Percentiles rank a stretch among this genome's conserved stretches.
phyloP scores from a whole-genome alignment of 495 filamentous ascomycete genomes.

The Elasticomyces elasticus region DNA sequence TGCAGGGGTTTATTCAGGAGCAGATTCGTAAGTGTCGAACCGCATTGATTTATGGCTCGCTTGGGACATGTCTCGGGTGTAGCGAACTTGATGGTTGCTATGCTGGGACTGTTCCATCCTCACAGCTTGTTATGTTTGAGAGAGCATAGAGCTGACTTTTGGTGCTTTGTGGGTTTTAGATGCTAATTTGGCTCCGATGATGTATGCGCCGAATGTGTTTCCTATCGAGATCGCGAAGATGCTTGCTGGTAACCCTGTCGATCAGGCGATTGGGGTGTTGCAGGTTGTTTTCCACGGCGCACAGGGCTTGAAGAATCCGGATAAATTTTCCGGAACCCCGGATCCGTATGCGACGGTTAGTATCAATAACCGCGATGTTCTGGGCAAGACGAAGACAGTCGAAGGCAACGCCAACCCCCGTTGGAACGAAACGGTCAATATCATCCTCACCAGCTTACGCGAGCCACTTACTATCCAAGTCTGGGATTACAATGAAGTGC shows the following conservation, averaged over 20 bases:
- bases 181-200: conserved; percentile 82
- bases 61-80: too few species aligned
- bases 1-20: conserved; percentile 88
- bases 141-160: too few species aligned
- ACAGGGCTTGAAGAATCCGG: conserved; percentile 83
- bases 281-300: conserved; percentile 86
- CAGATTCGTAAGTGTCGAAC: too few species aligned
- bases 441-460: conserved; percentile 81
- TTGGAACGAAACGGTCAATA: conserved; percentile 94
- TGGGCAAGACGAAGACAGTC: conserved; percentile 82
- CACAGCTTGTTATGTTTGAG: too few species aligned
- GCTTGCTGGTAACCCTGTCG: conserved; percentile 87
- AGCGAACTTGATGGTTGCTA: too few species aligned
- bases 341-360: conserved; percentile 89
- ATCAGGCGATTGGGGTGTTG: conserved; percentile 90
- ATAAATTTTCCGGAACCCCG: conserved; percentile 84
- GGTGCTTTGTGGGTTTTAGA: too few species aligned
- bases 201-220: conserved; percentile 96
- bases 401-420: conserved; percentile 75
- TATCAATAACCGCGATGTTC: conserved; percentile 65
- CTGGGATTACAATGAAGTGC: conserved; percentile 88
- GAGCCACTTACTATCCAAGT: conserved; percentile 74
- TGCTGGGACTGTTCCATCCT: too few species aligned
- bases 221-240: conserved; percentile 98
- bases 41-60: too few species aligned